Evolutionary conservation across 352 stramenopile genomes (phyloP).

Genomic region (Globisporangium uncinulatum): DNA sequence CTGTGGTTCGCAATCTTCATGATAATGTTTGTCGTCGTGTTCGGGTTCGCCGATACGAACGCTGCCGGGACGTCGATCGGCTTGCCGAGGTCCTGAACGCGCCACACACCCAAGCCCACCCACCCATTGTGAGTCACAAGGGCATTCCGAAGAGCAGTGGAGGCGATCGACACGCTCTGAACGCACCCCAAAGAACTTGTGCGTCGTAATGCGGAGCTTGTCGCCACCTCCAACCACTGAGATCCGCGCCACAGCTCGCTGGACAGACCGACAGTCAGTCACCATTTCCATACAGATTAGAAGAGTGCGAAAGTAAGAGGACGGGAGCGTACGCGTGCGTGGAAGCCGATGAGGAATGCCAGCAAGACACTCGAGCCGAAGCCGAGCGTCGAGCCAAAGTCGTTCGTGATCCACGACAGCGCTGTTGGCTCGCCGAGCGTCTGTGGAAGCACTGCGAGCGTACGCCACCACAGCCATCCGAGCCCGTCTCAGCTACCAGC

Average conservation of each 20-base stretch:
- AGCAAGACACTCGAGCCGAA: slow-evolving; percentile 82
- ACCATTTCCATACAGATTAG: no score
- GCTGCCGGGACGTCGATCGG: slow-evolving; percentile 65
- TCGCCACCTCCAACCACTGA: slow-evolving; percentile 68
- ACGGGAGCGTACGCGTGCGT: slow-evolving; percentile 44
- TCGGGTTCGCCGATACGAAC: slow-evolving; percentile 69
- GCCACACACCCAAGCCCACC: not conserved
- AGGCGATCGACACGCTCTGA: not conserved
- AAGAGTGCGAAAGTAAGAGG: no score
- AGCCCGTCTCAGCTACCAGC: not conserved
- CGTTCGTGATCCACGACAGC: slow-evolving; percentile 77
- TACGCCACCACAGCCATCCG: not conserved
- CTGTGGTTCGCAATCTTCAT: slow-evolving; percentile 69
- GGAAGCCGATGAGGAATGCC: slow-evolving; percentile 75
- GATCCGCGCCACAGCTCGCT: slow-evolving; percentile 76
- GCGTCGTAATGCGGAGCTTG: slow-evolving; percentile 81
- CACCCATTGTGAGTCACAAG: not conserved
- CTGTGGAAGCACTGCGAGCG: slow-evolving; percentile 39
- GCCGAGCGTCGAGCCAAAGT: slow-evolving; percentile 70
- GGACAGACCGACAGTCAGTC: not conserved
- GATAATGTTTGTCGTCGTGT: slow-evolving; percentile 86
- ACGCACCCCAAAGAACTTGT: slow-evolving; percentile 85
- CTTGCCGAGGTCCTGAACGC: slow-evolving; percentile 41
- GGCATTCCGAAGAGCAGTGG: no score
- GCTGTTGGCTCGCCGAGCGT: slow-evolving; percentile 62